phyloP scores from a whole-genome alignment of 352 stramenopile species.

The Phytophthora chlamydospora region DNA sequence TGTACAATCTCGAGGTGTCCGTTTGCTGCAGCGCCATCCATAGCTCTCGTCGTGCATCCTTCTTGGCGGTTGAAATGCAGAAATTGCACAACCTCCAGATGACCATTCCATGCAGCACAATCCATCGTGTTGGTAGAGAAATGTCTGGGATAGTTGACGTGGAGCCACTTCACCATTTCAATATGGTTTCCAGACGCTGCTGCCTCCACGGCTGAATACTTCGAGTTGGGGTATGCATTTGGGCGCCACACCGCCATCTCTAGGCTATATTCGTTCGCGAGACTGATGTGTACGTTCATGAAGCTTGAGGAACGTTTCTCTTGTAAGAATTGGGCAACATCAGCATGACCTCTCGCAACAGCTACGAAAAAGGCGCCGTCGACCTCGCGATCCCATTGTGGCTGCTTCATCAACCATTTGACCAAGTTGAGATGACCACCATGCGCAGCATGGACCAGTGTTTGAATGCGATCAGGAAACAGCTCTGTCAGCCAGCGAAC shows the following conservation, averaged over 20 bases:
- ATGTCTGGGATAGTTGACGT: not conserved
- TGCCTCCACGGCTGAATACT: not conserved
- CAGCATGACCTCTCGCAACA: not conserved
- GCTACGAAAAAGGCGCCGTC: not conserved
- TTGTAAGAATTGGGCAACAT: slow-evolving; percentile 4
- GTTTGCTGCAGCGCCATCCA: slow-evolving; percentile 2
- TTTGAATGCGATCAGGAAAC: slow-evolving; percentile 4
- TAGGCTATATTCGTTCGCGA: no score
- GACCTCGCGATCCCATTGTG: not conserved
- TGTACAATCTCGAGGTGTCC: slow-evolving; percentile 7
- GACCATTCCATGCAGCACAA: not conserved
- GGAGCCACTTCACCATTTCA: slow-evolving; percentile 1
- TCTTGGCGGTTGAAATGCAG: not conserved
- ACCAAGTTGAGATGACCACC: slow-evolving; percentile 9
- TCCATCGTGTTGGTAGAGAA: not conserved
- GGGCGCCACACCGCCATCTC: no score
- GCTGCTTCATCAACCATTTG: slow-evolving; percentile 4
- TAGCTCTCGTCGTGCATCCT: not conserved
- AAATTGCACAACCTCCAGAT: not conserved
- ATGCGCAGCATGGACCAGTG: not conserved
- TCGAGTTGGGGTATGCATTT: not conserved
- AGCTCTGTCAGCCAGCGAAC: slow-evolving; percentile 15
- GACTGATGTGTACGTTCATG: no score
- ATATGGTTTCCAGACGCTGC: not conserved
- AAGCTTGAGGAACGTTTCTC: not conserved